Evolutionary conservation across 148 eudicot species (phyloP), one percentile per base, ranked within the genome.

Genomic region (Vaccinium myrtillus): DNA sequence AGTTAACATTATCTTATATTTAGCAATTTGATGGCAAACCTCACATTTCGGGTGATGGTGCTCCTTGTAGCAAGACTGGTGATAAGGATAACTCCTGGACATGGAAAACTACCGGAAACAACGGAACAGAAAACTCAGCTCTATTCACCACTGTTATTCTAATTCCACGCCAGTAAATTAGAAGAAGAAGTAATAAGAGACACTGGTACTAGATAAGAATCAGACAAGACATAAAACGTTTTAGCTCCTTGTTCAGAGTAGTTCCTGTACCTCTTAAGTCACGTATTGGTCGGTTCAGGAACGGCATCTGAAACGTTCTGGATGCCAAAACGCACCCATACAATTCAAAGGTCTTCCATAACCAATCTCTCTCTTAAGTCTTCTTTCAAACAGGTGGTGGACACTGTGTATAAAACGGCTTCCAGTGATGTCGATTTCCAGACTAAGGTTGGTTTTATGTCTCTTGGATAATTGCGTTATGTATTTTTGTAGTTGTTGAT

Each of bases 21-120:
- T 89, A 97, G 36, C 99, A 83, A 85, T 94, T 82, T 90, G 84
- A 50, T 85, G 87, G 92, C 99, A 97, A 87, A 97, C 98, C 61
- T 97, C 99, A 89, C 99, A 97, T 85, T 83, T 91, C 63, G 99
- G 99, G 87, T 97, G 99, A 86, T 95, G n/a, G n/a, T n/a, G n/a
- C n/a, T 92, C 95, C 91, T 94, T 95, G 78, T 94, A 94, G 88
- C 99, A 97, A 50, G 95, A 83, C 87, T 94, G 93, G 88, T 97
- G 36, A 32, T 2, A 32, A 32, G 36, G 36, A 32, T 32, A 2
- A 32, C 36, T 3, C 36, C 36, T 0, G 2, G 36, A 32, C 36
- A 32, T 32, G 2, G 36, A 32, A 32, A 32, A 32, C 36, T 32
- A 1, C 36, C 0, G 36, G 36, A 32, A 32, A 1, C 36, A 32